These are phyloP conservation scores for Chlorella sp. DNA, from an alignment of 139 green algal genomes.

Conservation along the genomic window DNA sequence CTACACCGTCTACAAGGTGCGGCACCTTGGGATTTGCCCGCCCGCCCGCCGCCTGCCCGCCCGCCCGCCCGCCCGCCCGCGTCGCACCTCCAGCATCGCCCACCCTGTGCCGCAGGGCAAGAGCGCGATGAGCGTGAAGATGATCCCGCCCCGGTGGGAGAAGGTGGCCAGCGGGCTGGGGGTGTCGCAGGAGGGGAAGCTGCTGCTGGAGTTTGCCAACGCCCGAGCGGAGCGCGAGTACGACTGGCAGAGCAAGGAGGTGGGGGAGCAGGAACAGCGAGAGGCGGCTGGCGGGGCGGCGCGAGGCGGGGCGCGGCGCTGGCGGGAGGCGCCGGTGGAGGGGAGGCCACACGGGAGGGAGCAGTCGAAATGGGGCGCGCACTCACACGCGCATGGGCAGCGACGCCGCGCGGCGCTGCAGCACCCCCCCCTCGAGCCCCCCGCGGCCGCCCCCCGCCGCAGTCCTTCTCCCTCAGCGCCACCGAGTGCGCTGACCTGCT, in stretches of 20 bases:
- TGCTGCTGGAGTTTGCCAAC: slow-evolving; percentile 49
- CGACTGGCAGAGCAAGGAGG: slow-evolving; percentile 43
- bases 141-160: slow-evolving; percentile 45
- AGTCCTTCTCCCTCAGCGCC: slow-evolving; percentile 36
- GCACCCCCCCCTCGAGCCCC: background rate
- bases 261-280: background rate
- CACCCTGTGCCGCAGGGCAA: slow-evolving; percentile 6
- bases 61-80: background rate
- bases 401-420: background rate
- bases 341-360: background rate
- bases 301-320: background rate
- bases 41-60: too few species aligned
- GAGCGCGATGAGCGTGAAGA: slow-evolving; percentile 38
- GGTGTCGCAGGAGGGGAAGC: slow-evolving; percentile 28
- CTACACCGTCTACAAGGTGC: slow-evolving; percentile 45
- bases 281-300: background rate
- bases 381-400: too few species aligned
- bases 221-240: slow-evolving; percentile 29
- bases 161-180: slow-evolving; percentile 7
- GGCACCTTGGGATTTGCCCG: background rate
- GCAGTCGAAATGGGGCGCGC: background rate
- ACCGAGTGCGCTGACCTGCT: slow-evolving; percentile 41
- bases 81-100: background rate
- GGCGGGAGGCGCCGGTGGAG: background rate
- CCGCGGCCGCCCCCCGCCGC: background rate